Evolutionary conservation across 139 green algal genomes (phyloP), one percentile per base, ranked within the genome.

Genomic region (Eudorina sp.): DNA sequence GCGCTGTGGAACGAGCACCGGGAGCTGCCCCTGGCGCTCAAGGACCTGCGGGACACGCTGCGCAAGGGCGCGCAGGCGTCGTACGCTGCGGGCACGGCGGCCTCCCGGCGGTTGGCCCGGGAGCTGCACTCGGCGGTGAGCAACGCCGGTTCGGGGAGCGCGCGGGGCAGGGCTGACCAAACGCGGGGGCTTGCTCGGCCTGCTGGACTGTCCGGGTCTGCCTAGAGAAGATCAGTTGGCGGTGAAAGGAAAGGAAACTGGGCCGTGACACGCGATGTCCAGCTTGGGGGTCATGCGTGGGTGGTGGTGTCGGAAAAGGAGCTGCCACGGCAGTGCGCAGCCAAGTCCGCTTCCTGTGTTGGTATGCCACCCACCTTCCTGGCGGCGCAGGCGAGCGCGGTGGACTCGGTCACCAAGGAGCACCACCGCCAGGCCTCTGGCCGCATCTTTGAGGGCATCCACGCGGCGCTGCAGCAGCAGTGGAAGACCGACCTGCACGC

Each of bases 401-500:
- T 81, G 23, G 41, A 62, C 27, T 8, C 29, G 1, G 25, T 64
- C 45, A 81, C 64, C 73, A 18, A 46, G 11, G 45, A 62, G 45
- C 73, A 81, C 6, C n/a, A 66, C 29, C 31, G 19, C 31, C 16
- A 70, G 48, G 77, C 77, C 40, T 66, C 77, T 2, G 36, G 2
- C 51, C 53, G 40, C 77, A 84, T 84, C 55, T 84, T 41, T 53
- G 55, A 19, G 2, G 4, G 53, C 1, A 55, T 84, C 23, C 72
- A 84, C 77, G 40, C 36, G 7, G 53, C 53, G 48, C 53, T 84
- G 36, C 53, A 29, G 36, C 53, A 84, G 53, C 36, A 72, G 36
- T 84, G 53, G 53, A 53, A 73, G 9, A 84, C 77, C 36, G 77
- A 84, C 77, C 77, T 84, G 53, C 77, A 84, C 77, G 77, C 9